Evolutionary conservation across 441 rosid genomes (phyloP).

Genomic region (Croton setiger): DNA sequence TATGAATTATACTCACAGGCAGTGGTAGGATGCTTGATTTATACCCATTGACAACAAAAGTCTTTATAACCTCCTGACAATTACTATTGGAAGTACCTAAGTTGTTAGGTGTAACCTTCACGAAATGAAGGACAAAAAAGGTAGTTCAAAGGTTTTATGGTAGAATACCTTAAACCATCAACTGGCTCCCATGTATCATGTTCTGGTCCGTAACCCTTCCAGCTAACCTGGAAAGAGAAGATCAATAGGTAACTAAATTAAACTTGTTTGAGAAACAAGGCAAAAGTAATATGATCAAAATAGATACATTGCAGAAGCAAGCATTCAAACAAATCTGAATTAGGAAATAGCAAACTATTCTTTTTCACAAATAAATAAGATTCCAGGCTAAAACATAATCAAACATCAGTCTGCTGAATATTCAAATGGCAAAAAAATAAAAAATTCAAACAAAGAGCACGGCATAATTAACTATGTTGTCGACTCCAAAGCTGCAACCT

Average conservation of each 20-base stretch:
- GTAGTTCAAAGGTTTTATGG: neutral
- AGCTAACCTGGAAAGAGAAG: slow-evolving; percentile 44
- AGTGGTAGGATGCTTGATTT: slow-evolving; percentile 47
- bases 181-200: slow-evolving; percentile 75
- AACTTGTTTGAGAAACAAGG: neutral
- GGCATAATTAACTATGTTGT: neutral
- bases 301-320: neutral
- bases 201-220: slow-evolving; percentile 57
- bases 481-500: neutral
- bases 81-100: slow-evolving; percentile 30
- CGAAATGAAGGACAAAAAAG: neutral
- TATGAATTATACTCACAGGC: slow-evolving; percentile 37
- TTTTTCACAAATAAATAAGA: neutral
- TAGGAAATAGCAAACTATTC: neutral
- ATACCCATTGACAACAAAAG: slow-evolving; percentile 45
- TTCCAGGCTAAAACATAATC: neutral
- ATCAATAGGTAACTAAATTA: neutral
- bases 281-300: neutral
- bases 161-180: slow-evolving; percentile 49
- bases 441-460: neutral
- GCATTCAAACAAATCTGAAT: neutral
- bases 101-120: neutral
- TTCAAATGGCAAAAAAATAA: neutral
- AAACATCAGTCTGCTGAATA: neutral
- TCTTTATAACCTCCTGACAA: slow-evolving; percentile 39